These are phyloP conservation scores for Vaccinium corymbosum DNA, from an alignment of 148 eudicot species.

Conservation along the genomic window DNA sequence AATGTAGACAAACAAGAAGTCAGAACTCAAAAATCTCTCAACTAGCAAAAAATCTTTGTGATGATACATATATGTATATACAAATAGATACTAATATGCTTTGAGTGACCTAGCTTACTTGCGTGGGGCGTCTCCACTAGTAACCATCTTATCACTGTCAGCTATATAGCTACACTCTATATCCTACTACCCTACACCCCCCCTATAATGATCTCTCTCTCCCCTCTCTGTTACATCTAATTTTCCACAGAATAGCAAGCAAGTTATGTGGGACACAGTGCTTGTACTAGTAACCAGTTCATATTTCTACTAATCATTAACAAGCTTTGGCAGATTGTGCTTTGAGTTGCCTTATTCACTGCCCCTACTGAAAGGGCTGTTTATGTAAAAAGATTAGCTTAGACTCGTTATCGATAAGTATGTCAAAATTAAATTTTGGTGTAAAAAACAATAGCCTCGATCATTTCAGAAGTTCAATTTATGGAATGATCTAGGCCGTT, in stretches of 20 bases:
- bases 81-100: not conserved
- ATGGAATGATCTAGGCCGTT: no score
- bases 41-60: slow-evolving; percentile 15
- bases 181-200: slow-evolving; percentile 9
- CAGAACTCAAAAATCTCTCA: not conserved
- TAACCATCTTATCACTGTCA: slow-evolving; percentile 51
- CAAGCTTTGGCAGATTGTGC: not conserved
- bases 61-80: not conserved
- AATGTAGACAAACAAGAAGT: not conserved
- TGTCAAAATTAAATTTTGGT: no score
- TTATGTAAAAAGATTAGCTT: no score
- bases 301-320: not conserved
- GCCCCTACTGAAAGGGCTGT: no score
- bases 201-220: slow-evolving; percentile 1
- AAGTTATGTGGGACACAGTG: not conserved
- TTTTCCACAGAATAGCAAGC: slow-evolving; percentile 16
- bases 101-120: slow-evolving; percentile 13
- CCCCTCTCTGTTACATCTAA: slow-evolving; percentile 15
- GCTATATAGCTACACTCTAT: not conserved
- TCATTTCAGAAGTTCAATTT: no score
- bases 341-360: no score
- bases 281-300: not conserved
- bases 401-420: no score
- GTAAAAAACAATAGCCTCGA: no score
- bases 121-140: slow-evolving; percentile 29